A percentile compares a stretch with the other conserved stretches of the same genome.
These are phyloP conservation scores for Ligustrum vulgare DNA, from an alignment of 257 asterid species.

Conservation along the genomic window DNA sequence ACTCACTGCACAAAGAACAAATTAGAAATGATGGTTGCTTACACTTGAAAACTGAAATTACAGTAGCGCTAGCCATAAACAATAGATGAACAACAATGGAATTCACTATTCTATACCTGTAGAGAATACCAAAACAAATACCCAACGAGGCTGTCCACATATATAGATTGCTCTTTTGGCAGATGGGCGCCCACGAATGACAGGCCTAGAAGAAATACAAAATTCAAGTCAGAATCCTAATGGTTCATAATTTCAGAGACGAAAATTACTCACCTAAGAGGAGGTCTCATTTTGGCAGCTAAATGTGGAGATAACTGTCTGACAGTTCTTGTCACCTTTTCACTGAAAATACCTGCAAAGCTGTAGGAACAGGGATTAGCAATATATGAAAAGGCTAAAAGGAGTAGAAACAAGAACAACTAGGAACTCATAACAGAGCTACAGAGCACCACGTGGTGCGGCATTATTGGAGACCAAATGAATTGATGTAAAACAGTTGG, in stretches of 20 bases:
- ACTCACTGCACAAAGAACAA: conserved; percentile 54
- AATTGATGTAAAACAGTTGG: background rate
- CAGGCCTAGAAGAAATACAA: conserved; percentile 65
- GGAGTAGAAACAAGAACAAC: background rate
- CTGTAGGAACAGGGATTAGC: conserved; percentile 45
- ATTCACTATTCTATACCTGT: conserved; percentile 39
- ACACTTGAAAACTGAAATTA: background rate
- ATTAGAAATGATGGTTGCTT: conserved; percentile 3
- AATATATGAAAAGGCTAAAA: conserved; percentile 24
- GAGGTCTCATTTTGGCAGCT: conserved; percentile 99
- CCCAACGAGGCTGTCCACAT: conserved; percentile 97
- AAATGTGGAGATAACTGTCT: conserved; percentile 93
- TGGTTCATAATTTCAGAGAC: conserved; percentile 2
- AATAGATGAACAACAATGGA: background rate
- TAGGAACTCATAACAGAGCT: background rate
- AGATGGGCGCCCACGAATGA: conserved; percentile 96
- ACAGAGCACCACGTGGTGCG: background rate
- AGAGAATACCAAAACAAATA: conserved; percentile 64
- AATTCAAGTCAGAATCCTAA: conserved; percentile 21
- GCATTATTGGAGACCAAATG: background rate
- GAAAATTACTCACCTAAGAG: conserved; percentile 64
- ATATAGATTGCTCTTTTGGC: conserved; percentile 72
- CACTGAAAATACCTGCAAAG: conserved; percentile 94
- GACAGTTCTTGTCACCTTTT: conserved; percentile 85
- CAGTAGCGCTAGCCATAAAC: conserved; percentile 3